Conservation (phyloP, 148 eudicot species). For the Polygonum aviculare region DNA sequence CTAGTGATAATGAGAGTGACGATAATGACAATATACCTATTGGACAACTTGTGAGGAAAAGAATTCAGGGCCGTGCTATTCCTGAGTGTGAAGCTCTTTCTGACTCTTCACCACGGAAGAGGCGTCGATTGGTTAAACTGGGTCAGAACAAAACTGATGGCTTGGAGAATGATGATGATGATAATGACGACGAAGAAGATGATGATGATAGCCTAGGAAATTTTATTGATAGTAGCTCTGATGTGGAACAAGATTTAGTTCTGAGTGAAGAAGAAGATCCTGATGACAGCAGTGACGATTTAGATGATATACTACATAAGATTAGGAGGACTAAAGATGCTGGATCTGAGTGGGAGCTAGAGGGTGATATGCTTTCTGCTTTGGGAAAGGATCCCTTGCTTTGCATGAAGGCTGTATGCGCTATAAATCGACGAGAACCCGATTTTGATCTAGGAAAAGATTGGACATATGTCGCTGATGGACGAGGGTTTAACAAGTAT, state of each 20-base stretch:
- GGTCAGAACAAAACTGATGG: conserved; percentile 26
- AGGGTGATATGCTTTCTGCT: conserved; percentile 78
- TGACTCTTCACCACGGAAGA: conserved; percentile 14
- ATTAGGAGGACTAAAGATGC: conserved; percentile 32
- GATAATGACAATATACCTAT: conserved; percentile 62
- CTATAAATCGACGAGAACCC: conserved; percentile 61
- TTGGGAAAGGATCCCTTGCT: conserved; percentile 58
- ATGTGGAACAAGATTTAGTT: conserved; percentile 2
- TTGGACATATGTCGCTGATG: conserved; percentile 21
- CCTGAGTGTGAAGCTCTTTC: conserved; percentile 2
- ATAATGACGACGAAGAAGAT: conserved; percentile 33
- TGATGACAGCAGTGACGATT: conserved; percentile 26
- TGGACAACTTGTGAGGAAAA: conserved; percentile 25
- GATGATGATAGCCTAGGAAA: conserved; percentile 40
- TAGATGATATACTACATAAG: conserved; percentile 35
- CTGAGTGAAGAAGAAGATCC: conserved; percentile 18
- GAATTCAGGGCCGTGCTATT: conserved; percentile 12
- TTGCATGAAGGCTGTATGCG: conserved; percentile 90
- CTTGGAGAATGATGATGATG: conserved; percentile 34
- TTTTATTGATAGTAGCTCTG: conserved; percentile 34
- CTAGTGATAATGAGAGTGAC: conserved; percentile 45
- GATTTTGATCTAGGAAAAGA: conserved; percentile 25
- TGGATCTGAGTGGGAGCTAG: conserved; percentile 50
- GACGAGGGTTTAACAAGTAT: conserved; percentile 62
- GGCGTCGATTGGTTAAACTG: conserved; percentile 35